phyloP scores from a whole-genome alignment of 768 basidiomycete species.

The Cystofilobasidium ferigula region DNA sequence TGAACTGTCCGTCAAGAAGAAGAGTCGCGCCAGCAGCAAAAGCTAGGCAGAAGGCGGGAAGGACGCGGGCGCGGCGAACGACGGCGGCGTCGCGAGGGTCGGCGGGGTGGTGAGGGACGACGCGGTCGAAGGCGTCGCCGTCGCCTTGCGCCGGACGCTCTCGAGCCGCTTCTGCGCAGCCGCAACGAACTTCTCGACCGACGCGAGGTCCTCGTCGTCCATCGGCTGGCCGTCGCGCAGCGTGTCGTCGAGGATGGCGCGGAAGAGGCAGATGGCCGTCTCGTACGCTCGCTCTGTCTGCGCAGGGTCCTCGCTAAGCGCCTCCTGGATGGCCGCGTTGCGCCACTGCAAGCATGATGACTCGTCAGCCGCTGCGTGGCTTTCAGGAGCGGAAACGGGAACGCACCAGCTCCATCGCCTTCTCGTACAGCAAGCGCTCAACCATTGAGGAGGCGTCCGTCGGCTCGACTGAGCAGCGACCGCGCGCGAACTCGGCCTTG shows the following conservation, averaged over 20 bases:
- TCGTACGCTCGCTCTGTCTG: constrained; percentile 92
- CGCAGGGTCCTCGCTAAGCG: constrained; percentile 61
- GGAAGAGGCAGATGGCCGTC: constrained; percentile 85
- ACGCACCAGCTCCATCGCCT: constrained; percentile 71
- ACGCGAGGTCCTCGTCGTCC: constrained; percentile 38
- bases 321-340: constrained; percentile 79
- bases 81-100: not conserved
- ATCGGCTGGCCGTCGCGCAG: constrained; percentile 36
- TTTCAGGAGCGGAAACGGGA: not conserved
- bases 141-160: constrained; percentile 15
- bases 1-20: no score
- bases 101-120: not conserved
- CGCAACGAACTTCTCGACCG: constrained; percentile 36
- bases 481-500: constrained; percentile 54
- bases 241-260: constrained; percentile 74
- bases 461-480: constrained; percentile 49
- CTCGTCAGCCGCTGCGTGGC: not conserved
- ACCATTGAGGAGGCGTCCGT: constrained; percentile 71
- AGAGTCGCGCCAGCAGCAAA: no score
- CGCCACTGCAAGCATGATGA: constrained; percentile 58
- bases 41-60: not conserved
- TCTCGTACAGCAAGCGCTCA: constrained; percentile 85
- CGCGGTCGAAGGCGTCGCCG: not conserved
- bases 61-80: not conserved
- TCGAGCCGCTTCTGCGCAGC: constrained; percentile 24